These are phyloP conservation scores for Ophiorrhiza pumila DNA, from an alignment of 257 asterid species.

Conservation along the genomic window DNA sequence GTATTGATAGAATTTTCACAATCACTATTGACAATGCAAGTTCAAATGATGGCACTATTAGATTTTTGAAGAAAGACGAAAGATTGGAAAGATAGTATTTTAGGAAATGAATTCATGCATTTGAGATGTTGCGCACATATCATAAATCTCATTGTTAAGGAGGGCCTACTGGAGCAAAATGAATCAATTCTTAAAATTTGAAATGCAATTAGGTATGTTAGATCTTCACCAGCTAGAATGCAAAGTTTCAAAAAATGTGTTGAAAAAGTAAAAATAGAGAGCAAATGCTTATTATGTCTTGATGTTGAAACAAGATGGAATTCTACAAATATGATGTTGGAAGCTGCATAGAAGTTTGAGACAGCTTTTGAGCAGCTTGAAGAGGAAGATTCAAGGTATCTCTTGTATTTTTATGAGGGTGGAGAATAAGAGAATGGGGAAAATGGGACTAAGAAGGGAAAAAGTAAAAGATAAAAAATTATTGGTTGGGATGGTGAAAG, in stretches of 20 bases:
- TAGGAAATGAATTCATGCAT: no score
- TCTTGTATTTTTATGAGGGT: no score
- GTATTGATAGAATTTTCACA: not conserved
- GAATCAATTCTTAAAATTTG: not conserved
- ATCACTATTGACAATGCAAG: no score
- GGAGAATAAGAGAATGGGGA: not conserved
- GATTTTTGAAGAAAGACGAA: no score
- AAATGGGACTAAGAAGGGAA: not conserved
- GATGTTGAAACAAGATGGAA: not conserved
- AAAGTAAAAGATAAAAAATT: no score
- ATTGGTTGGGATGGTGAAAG: no score
- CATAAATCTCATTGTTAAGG: conserved; percentile 6
- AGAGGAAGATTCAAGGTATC: no score
- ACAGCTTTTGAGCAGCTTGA: no score
- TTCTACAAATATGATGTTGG: not conserved
- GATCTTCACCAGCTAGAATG: conserved; percentile 1
- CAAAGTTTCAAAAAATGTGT: not conserved
- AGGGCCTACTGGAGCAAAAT: conserved; percentile 9
- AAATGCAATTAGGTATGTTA: not conserved
- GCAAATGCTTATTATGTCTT: not conserved
- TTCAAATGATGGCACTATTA: not conserved
- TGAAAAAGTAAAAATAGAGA: no score
- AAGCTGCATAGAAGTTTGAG: no score
- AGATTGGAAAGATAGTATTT: no score
- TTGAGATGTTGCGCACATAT: no score